Evolutionary conservation across 2,329 filamentous ascomycete genomes (phyloP).

Genomic region (Colletotrichum euphorbiae): DNA sequence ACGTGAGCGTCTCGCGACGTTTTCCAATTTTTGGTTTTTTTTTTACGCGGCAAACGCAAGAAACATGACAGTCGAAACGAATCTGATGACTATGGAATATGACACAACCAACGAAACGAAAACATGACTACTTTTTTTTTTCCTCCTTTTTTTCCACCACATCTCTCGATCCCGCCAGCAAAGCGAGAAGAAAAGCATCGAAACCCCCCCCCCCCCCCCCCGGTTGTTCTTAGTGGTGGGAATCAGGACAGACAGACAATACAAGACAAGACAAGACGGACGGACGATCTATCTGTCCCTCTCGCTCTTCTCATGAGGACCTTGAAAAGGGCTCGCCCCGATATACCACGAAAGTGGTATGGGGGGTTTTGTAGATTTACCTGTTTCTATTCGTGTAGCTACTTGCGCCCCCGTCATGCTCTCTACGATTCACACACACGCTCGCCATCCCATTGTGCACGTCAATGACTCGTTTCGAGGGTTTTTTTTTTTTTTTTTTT

Average conservation of each 20-base stretch:
- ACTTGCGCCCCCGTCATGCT: too few relatives aligned
- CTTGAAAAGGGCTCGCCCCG: not conserved
- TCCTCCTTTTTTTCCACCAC: not conserved
- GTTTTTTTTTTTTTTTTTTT: too few relatives aligned
- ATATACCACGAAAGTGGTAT: too few relatives aligned
- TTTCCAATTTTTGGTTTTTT: too few relatives aligned
- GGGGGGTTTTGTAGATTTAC: too few relatives aligned
- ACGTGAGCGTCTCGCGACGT: conserved; percentile 29
- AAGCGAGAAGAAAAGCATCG: conserved; percentile 7
- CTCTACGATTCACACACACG: not conserved
- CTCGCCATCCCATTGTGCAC: not conserved
- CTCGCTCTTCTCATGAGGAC: not conserved
- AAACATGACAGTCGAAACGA: conserved; percentile 33
- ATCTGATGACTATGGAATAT: conserved; percentile 30
- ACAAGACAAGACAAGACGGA: too few relatives aligned
- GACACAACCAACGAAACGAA: not conserved
- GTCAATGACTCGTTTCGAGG: not conserved
- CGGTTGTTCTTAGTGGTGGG: not conserved
- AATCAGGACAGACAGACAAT: not conserved
- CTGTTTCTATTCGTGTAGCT: conserved; percentile 23
- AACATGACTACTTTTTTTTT: conserved; percentile 18
- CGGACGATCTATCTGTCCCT: too few relatives aligned
- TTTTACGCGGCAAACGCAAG: conserved; percentile 20
- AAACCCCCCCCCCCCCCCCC: too few relatives aligned
- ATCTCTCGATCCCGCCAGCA: not conserved